Base-by-base conservation (phyloP, 805 yeast species). In the Geotrichum ghanense region DNA sequence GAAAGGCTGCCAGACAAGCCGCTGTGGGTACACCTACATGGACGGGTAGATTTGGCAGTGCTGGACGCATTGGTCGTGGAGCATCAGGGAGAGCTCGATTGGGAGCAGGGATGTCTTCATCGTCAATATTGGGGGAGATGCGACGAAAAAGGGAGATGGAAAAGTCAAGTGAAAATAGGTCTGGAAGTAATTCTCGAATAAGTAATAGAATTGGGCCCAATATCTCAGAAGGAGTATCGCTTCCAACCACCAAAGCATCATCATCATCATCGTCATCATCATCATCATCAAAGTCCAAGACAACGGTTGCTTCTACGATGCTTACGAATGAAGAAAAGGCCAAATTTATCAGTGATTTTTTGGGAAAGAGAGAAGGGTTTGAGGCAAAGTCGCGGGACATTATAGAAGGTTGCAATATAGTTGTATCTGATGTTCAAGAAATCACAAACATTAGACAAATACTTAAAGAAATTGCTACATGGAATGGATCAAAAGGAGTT, bases 31-130 rank as follows among this genome's bases (percentile, higher is more conserved):
- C 83, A 0, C 97, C 97, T 0, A 90, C 98, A 0, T 92, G 97
- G 94, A 90, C 98, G 0, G 98, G 98, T 0, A 76, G 76, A 53
- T 86, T 81, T 69, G 98, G 98, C 0, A 62, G 67, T 17, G 95
- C 95, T 0, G 96, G 95, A 1, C 74, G 70, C 53, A 63, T 69
- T 24, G 43, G 22, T 10, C n/a, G 25, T n/a, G 21, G 26, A 22
- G 24, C 25, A 9, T 9, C 9, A 27, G 2, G 12, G 14, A 37
- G 47, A 3, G 10, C 19, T 2, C 4, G 10, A 12, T 7, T 40
- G 22, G 37, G 45, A n/a, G 16, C 21, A 24, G 37, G 12, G 21
- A 43, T 3, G 25, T 31, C 22, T 22, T 31, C 17, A 22, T 42
- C 37, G 41, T 26, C 19, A 22, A 20, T 17, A 24, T 25, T 4